Evolutionary conservation across 108 stramenopile species (phyloP), one percentile per base, ranked within the genome.

Genomic region (Hondaea fermentalgiana): DNA sequence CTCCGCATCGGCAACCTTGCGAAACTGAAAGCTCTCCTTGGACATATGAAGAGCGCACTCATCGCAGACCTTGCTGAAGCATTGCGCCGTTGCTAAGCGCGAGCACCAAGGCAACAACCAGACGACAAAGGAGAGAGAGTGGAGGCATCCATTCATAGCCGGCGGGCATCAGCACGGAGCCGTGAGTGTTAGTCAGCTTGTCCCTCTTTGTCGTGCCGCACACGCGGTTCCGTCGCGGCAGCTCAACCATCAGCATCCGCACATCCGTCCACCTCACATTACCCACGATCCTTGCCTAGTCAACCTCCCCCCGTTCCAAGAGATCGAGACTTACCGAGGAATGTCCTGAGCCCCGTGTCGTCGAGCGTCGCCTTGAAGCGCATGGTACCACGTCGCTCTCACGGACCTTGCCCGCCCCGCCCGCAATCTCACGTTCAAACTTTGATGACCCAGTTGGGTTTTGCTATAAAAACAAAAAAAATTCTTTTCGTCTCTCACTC

Each of bases 311-410:
- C 42, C 64, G 4, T 17, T 8, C 64, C 64, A 69, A 8, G 35
- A 8, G 64, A 35, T 35, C 35, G 35, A 0, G 0, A 69, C 64
- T 8, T 69, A 69, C 64, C 64, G 10, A 69, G 64, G 35, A 83
- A 28, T 3, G 76, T 83, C 49, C 23, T 47, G 43, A 83, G 51
- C 45, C 76, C 76, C 43, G 16, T 45, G 49, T 53, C 49, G 45
- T 83, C 76, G n/a, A 83, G 76, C 49, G 49, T 47, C 51, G 76
- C 76, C 51, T 83, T 83, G 76, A 83, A 83, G 43, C 76, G 45
- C 76, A 83, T 83, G 16, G 59, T 2, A 19, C 19, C 19, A n/a
- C 19, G 21, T 1, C 59, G 19, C n/a, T 23, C 19, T 19, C n/a
- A 2, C 59, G 59, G 19, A 19, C 19, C 59, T 2, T 2, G 59